These are phyloP conservation scores for Hydnomerulius pinastri DNA, from an alignment of 768 basidiomycete genomes.

Conservation along the genomic window DNA sequence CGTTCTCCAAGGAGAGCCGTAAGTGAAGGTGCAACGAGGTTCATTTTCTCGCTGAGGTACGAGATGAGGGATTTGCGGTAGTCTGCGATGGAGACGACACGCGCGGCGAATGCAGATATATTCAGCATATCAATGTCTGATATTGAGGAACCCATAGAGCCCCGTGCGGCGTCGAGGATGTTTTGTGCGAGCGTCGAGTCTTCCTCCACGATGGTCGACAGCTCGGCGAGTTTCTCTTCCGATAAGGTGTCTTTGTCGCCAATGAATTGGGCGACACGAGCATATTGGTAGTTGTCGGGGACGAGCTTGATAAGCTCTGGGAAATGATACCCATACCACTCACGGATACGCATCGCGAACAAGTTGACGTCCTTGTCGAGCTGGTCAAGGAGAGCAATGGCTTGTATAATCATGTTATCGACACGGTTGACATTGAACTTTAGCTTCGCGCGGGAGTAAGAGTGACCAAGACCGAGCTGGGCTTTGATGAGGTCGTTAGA, in stretches of 20 bases:
- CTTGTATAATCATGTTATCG: conserved; percentile 99
- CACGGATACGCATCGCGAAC: conserved; percentile 96
- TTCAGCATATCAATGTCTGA: conserved; percentile 95
- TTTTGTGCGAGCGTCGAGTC: conserved; percentile 87
- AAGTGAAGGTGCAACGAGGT: conserved; percentile 90
- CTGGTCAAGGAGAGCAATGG: conserved; percentile 96
- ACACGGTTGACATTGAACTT: conserved; percentile 97
- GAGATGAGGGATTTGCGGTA: conserved; percentile 89
- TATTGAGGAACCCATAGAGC: conserved; percentile 92
- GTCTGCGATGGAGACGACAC: conserved; percentile 89
- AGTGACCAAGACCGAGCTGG: conserved; percentile 96
- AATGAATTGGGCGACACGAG: conserved; percentile 80
- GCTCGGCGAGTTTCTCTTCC: conserved; percentile 78
- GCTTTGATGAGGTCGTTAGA: conserved; percentile 87
- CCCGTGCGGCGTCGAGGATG: conserved; percentile 90
- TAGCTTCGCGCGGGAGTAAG: conserved; percentile 95
- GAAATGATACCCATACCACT: conserved; percentile 99
- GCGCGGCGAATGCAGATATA: conserved; percentile 86
- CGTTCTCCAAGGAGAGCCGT: conserved; percentile 90
- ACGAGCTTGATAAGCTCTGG: conserved; percentile 94
- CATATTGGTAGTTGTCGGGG: conserved; percentile 93
- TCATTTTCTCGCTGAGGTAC: conserved; percentile 97
- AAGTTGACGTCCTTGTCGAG: conserved; percentile 99
- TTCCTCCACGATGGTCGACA: conserved; percentile 80
- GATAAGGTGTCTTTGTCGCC: conserved; percentile 83